Evolutionary conservation across 192 early-diverging fungal genomes (phyloP), one percentile per base, ranked within the genome.

Genomic region (Gonapodya prolifera): DNA sequence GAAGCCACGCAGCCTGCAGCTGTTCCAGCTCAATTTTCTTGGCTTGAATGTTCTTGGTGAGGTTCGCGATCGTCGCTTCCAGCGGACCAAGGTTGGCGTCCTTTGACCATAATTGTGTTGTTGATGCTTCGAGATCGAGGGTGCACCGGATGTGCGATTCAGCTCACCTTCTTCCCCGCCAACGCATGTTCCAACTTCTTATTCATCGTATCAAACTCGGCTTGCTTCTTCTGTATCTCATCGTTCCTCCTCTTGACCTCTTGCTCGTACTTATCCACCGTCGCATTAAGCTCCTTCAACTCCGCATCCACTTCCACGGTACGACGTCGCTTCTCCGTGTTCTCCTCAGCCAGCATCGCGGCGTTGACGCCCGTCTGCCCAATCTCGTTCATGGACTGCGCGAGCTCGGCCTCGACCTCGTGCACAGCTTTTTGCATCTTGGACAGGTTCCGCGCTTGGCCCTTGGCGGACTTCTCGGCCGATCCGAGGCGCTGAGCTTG

Each of bases 1-100:
- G 79, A 69, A 90, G 81, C 89, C 89, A 90, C 79, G 83, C 89
- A 33, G 85, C 86, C 33, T 85, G 84, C 23, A 89, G 80, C 75
- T 89, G 81, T 17, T 79, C 78, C 77, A 83, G 85, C 61, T 89
- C 89, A 76, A 81, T 84, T 69, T 90, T 86, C 76, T 89, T 88
- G 35, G 34, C n/a, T 1, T 76, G 70, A 34, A 90, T 83, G 0
- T 79, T 75, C 69, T 89, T 89, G 61, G 79, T 80, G n/a, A 90
- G 75, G 77, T 89, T 90, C 81, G 89, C 83, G 69, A 90, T 90
- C 30, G 89, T 90, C 0, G 89, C 86, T 84, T 90, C 89, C 1
- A 90, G 80, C 2, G 89, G 86, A 1, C 89, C 89, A 80, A 87
- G 80, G 1, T 81, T 82, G 69, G 86, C 87, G 77, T 87, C 86